Percentiles rank a stretch among this genome's conserved stretches.
phyloP scores from a whole-genome alignment of 495 filamentous ascomycete genomes.

The Talaromyces thailandensis region DNA sequence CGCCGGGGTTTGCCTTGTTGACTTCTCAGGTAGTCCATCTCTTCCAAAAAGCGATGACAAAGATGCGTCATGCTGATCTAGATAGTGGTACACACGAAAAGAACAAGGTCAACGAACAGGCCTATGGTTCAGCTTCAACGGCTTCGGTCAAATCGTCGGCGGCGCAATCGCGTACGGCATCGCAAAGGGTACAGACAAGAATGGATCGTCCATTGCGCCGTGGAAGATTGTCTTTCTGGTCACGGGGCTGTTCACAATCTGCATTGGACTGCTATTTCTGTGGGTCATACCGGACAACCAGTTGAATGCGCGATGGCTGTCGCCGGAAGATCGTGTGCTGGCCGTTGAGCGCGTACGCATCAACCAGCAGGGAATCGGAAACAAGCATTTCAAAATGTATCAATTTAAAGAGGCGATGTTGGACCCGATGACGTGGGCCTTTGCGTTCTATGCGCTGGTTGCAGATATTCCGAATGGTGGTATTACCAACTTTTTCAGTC shows the following conservation, averaged over 20 bases:
- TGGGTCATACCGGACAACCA: conserved; percentile 62
- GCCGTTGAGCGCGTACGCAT: conserved; percentile 51
- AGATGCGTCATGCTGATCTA: background rate
- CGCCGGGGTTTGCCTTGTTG: conserved; percentile 54
- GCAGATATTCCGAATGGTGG: conserved; percentile 61
- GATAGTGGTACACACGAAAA: conserved; percentile 51
- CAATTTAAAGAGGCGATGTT: conserved; percentile 50
- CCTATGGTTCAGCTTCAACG: conserved; percentile 59
- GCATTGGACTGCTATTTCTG: conserved; percentile 49
- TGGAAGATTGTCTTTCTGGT: conserved; percentile 66
- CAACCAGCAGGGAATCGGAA: conserved; percentile 62
- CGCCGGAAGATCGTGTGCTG: conserved; percentile 48
- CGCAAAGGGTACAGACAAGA: conserved; percentile 41
- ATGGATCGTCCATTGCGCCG: conserved; percentile 45
- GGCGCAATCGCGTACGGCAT: conserved; percentile 59
- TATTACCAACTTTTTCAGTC: conserved; percentile 64
- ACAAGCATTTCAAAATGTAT: conserved; percentile 57
- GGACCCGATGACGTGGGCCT: conserved; percentile 58
- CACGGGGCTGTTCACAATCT: conserved; percentile 51
- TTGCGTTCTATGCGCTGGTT: conserved; percentile 52
- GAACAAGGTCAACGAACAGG: conserved; percentile 50
- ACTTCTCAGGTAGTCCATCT: conserved; percentile 39
- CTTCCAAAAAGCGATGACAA: background rate
- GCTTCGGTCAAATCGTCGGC: conserved; percentile 52
- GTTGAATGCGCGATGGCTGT: conserved; percentile 58